Evolutionary conservation across 2,329 filamentous ascomycete species (phyloP), one percentile per base, ranked within the genome.

Genomic region (Colletotrichum tofieldiae): DNA sequence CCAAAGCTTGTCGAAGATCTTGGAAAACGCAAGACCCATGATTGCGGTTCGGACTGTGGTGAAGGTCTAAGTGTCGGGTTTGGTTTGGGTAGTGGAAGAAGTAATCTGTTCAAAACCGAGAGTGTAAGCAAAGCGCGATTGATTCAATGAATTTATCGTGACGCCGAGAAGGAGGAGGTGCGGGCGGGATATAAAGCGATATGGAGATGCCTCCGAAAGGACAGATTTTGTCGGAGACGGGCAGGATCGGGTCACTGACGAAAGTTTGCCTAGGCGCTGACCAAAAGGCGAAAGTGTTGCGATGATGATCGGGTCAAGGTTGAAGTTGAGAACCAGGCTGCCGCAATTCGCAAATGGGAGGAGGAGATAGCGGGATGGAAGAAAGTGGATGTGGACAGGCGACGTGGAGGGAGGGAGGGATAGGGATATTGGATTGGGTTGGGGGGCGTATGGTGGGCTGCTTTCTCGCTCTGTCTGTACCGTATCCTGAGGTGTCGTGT

Each of bases 11-110:
- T 97, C 94, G 86, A 98, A 96, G 83, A 98, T 85, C 91, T 96
- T 98, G 81, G 95, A 98, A 88, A 98, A 94, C 83, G 93, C 92
- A 86, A 98, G 91, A 97, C 96, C 96, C 96, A 99, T 99, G 86
- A 86, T 95, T 88, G 90, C 89, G 89, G 85, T 84, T 81, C 58
- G 71, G 71, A 51, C 62, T 65, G 71, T 49, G 80, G 73, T 66
- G 82, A 82, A 80, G 80, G 76, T 76, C 80, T 79, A 74, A 61
- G 49, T 78, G 82, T 82, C 81, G 76, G 78, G 35, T 58, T 75
- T 77, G 75, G 75, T 4, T 74, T 76, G 75, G 75, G 75, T 78
- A 75, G 70, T 71, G 73, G 71, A 76, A 76, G 72, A 74, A 74
- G 67, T 73, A 68, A 60, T 63, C 71, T 73, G 41, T 65, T 55